Base-by-base conservation (phyloP, 176 grass and related monocot species). In the Musa beccarii region DNA sequence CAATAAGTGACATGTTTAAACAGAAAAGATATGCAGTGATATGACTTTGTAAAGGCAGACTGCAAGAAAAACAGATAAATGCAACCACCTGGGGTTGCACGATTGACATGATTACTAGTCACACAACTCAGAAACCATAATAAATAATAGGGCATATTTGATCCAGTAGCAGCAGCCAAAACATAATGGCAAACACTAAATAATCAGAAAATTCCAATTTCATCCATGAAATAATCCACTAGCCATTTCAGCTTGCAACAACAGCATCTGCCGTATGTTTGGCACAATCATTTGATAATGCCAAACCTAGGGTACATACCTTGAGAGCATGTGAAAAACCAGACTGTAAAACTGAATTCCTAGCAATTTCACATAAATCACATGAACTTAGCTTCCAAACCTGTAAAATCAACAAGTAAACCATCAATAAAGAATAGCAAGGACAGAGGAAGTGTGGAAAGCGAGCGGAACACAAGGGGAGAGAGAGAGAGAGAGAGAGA, bases 341-440 rank as follows among this genome's bases (percentile, higher is more conserved):
- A 0, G 92, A 96, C 69, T 96, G 85, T 59, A 76, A 96, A 73
- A 96, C 89, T 73, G 89, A 96, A 80, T 96, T 92, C 61, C 92
- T 96, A 53, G 89, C 92, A 54, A 70, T 70, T 70, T 70, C 68
- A 51, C 68, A 70, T 52, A 70, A 52, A 70, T 97, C 90, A 9
- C 90, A 93, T 11, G 90, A 90, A 52, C 87, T 93, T 51, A 92
- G 64, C 87, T 97, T 97, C 93, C 93, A 97, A 68, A 97, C 79
- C 93, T 97, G 87, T 57, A 49, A 78, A 63, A 19, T 43, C 34
- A 43, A 43, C 34, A 43, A 43, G 34, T 43, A 43, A 43, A 43
- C 34, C 34, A 43, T 43, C 34, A 43, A 43, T 6, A 43, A 43
- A 43, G 34, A 43, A 43, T 43, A 43, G 34, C 34, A 43, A 43